Evolutionary conservation across 1,284 basidiomycete species (phyloP).

Genomic region (Rhodotorula sp.): DNA sequence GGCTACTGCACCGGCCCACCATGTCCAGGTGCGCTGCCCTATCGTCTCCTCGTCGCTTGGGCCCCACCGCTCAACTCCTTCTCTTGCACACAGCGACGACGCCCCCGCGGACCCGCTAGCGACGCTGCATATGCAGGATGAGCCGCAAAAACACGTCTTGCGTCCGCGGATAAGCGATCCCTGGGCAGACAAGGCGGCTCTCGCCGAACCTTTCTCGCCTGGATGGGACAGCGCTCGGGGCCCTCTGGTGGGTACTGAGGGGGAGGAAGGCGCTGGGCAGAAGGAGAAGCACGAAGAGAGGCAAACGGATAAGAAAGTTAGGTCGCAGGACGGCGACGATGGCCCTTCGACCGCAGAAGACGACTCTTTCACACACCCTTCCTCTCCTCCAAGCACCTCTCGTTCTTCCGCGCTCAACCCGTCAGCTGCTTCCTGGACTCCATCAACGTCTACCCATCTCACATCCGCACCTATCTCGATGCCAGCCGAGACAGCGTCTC

Average conservation of each 20-base stretch:
- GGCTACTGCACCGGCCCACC: too few species aligned
- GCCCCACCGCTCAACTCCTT: too few species aligned
- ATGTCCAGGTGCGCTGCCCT: background rate
- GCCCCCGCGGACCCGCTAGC: background rate
- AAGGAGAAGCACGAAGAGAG: background rate
- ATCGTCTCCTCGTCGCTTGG: background rate
- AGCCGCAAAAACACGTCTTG: too few species aligned
- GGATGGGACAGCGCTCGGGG: background rate
- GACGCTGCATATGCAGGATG: too few species aligned
- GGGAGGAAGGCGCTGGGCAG: background rate
- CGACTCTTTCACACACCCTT: background rate
- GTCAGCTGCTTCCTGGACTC: background rate
- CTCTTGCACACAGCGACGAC: background rate
- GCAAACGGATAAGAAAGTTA: too few species aligned
- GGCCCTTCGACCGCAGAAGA: background rate
- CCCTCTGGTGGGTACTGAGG: background rate
- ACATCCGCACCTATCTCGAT: constrained; percentile 7
- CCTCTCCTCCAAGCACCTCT: background rate
- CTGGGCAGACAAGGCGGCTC: constrained; percentile 6
- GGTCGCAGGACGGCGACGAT: too few species aligned
- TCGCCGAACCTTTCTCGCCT: constrained; percentile 15
- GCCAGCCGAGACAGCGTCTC: background rate
- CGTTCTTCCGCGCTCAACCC: background rate
- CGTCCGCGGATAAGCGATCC: background rate
- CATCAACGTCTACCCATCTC: background rate